These are phyloP conservation scores for Pestalotiopsis sp. DNA, from an alignment of 2,329 filamentous ascomycete genomes.

Conservation along the genomic window DNA sequence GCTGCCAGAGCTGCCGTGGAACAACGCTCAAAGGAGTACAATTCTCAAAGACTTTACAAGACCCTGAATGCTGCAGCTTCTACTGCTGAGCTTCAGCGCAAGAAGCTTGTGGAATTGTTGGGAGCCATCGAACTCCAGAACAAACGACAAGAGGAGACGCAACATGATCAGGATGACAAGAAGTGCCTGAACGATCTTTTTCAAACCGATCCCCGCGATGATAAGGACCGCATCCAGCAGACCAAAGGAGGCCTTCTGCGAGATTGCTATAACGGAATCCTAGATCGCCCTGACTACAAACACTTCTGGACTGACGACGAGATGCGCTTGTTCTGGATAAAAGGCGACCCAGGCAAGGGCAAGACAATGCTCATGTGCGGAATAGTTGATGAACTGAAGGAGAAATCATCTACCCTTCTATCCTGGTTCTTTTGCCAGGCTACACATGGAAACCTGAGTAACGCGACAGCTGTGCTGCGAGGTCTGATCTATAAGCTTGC, in stretches of 20 bases:
- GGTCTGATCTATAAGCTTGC: conserved; percentile 33
- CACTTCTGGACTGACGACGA: conserved; percentile 25
- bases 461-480: conserved; percentile 32
- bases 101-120: too few relatives aligned
- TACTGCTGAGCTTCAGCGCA: too few relatives aligned
- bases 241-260: conserved; percentile 27
- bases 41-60: neutral
- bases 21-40: neutral
- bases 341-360: conserved; percentile 17
- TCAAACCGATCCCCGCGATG: conserved; percentile 20
- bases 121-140: too few relatives aligned
- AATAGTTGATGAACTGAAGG: conserved; percentile 28
- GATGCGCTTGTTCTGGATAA: conserved; percentile 29
- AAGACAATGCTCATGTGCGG: conserved; percentile 38
- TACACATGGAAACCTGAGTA: conserved; percentile 28
- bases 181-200: conserved; percentile 19
- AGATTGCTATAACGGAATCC: conserved; percentile 35
- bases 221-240: conserved; percentile 24
- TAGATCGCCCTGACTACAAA: conserved; percentile 28
- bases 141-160: neutral
- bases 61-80: too few relatives aligned
- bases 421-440: conserved; percentile 37
- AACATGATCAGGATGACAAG: neutral
- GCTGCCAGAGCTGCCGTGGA: neutral
- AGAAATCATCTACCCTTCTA: neutral